Base-by-base conservation (phyloP, 1,284 basidiomycete genomes). In the Porogramme epimiltina region DNA sequence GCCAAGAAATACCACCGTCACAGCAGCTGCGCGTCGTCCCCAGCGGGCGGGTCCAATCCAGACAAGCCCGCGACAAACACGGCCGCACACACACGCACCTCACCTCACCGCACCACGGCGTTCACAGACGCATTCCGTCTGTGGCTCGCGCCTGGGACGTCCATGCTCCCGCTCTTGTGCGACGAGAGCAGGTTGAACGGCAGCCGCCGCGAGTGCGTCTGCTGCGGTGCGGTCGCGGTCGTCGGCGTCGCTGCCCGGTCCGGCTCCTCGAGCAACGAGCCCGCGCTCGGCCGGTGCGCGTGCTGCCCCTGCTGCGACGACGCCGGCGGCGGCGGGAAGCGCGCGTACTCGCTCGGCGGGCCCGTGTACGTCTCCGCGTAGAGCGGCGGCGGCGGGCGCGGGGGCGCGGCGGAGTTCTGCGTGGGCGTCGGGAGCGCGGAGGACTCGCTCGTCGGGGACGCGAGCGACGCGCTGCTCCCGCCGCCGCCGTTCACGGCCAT, bases 341-440 rank as follows among this genome's bases (percentile, higher is more conserved):
- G 76, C 18, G 87, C 82, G 69, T 85, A 88, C 53, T 86, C 84
- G 49, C 77, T 80, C 39, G 87, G 75, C 33, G 87, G 85, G 2
- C 86, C 87, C 15, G 72, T 75, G 56, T 76, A 87, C 77, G 28
- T 74, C 64, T 38, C 79, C 81, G 58, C 80, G 76, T 2, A 47
- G 45, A 10, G 54, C 50, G 4, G 55, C 8, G 28, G 34, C 34
- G 34, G 34, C n/a, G 16, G 13, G 6, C 61, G 60, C 31, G 62
- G 60, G 8, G 61, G 31, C 5, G 56, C 42, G 13, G 58, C 44
- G 20, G 56, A 60, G 34, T 51, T 57, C 49, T 66, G 65, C 16
- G 67, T 68, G 1, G 67, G 67, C 0, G 67, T 65, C 20, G 62
- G 47, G n/a, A 58, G 50, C 28, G 61, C 49, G 38, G 49, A 39